phyloP scores from a whole-genome alignment of 129 eudicot species.

The Solidago caesia region DNA sequence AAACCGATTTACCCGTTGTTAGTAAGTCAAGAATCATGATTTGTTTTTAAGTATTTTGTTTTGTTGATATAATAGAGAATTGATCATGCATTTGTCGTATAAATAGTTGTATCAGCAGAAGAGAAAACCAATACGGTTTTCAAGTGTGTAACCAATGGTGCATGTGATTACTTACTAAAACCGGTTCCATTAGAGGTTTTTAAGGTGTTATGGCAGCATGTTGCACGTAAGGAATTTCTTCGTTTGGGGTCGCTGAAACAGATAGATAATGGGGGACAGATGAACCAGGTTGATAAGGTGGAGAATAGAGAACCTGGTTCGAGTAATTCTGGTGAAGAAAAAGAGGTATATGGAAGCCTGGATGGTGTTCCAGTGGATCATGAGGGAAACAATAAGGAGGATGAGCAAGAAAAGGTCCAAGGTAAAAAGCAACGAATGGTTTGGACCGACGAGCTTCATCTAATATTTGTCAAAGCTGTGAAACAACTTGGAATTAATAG shows the following conservation, averaged over 20 bases:
- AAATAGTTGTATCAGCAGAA: slow-evolving; percentile 25
- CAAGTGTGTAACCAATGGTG: slow-evolving; percentile 19
- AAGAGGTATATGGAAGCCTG: slow-evolving; percentile 29
- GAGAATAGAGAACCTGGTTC: slow-evolving; percentile 19
- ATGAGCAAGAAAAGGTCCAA: slow-evolving; percentile 4
- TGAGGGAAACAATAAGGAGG: neutral
- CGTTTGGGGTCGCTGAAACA: slow-evolving; percentile 1
- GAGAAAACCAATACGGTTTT: slow-evolving; percentile 18
- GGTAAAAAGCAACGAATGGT: slow-evolving; percentile 25
- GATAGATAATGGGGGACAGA: neutral
- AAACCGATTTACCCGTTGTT: slow-evolving; percentile 30
- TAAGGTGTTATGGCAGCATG: slow-evolving; percentile 31
- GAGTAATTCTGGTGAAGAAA: slow-evolving; percentile 12
- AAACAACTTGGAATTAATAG: slow-evolving; percentile 24
- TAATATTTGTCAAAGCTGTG: slow-evolving; percentile 18
- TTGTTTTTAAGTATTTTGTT: neutral
- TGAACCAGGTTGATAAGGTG: neutral
- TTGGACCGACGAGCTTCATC: slow-evolving; percentile 30
- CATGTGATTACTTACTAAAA: slow-evolving; percentile 19
- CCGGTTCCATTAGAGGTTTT: slow-evolving; percentile 24
- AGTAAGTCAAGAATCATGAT: neutral
- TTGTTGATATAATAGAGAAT: neutral
- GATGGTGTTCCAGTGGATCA: slow-evolving; percentile 7
- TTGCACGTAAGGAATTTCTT: slow-evolving; percentile 10
- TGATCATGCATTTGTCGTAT: neutral